Evolutionary conservation across 2,329 filamentous ascomycete species (phyloP).

Genomic region (Hypoxylon sp.): DNA sequence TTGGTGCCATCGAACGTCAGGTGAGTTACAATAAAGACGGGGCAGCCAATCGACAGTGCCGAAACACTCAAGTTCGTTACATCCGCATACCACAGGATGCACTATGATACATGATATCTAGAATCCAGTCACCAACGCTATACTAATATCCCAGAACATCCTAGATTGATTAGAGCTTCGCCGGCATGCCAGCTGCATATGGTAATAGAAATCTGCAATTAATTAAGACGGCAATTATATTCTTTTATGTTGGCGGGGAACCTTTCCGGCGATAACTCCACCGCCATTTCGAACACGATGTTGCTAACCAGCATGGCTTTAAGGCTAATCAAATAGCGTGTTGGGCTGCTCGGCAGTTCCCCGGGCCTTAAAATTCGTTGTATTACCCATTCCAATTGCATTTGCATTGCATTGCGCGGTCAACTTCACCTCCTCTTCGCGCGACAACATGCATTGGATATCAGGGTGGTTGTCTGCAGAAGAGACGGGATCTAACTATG

Average conservation of each 20-base stretch:
- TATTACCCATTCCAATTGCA: no score
- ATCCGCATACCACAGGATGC: conserved; percentile 9
- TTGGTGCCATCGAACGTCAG: conserved; percentile 36
- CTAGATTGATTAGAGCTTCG: conserved; percentile 6
- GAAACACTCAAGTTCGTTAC: conserved; percentile 22
- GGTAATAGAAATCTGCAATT: neutral
- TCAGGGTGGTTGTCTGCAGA: neutral
- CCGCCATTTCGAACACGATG: conserved; percentile 29
- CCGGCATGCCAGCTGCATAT: conserved; percentile 6
- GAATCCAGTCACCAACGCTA: conserved; percentile 10
- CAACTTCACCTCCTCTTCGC: conserved; percentile 9
- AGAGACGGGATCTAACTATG: neutral
- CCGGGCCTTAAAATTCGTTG: conserved; percentile 16
- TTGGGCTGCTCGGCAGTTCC: conserved; percentile 26
- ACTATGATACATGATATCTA: conserved; percentile 29
- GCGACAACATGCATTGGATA: neutral
- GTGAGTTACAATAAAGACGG: conserved; percentile 28
- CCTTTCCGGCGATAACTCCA: conserved; percentile 28
- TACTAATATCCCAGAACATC: conserved; percentile 7
- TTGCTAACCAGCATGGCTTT: conserved; percentile 25
- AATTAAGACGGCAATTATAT: conserved; percentile 13
- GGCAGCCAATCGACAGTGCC: conserved; percentile 25
- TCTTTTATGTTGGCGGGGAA: conserved; percentile 21
- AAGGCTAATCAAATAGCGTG: conserved; percentile 16
- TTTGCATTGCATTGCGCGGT: conserved; percentile 15